Conservation (phyloP, 73 alveolate species). For the Paramecium caudatum region DNA sequence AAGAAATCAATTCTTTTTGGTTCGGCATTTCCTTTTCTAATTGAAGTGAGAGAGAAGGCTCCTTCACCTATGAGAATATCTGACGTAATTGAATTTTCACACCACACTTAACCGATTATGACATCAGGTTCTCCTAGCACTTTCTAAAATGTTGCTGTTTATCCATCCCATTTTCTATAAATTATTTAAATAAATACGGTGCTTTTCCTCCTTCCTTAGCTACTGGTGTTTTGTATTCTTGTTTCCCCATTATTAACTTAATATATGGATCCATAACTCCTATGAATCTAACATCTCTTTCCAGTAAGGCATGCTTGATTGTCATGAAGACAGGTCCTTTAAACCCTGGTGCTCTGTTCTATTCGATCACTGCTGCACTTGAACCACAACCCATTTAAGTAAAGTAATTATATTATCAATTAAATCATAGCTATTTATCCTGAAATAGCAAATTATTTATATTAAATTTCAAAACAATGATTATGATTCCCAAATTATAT, state of each 20-base stretch:
- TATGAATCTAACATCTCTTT: slow-evolving; percentile 61
- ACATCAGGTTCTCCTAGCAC: slow-evolving; percentile 59
- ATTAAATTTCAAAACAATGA: too few relatives aligned
- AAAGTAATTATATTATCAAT: slow-evolving; percentile 24
- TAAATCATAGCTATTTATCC: too few relatives aligned
- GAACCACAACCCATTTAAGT: slow-evolving; percentile 72
- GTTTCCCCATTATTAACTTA: slow-evolving; percentile 32
- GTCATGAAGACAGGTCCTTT: slow-evolving; percentile 61
- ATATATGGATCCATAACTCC: slow-evolving; percentile 69
- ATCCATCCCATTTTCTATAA: slow-evolving; percentile 57
- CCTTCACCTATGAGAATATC: slow-evolving; percentile 66
- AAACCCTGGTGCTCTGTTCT: slow-evolving; percentile 59
- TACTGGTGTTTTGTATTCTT: slow-evolving; percentile 1
- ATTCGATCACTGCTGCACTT: slow-evolving; percentile 36
- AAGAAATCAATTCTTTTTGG: slow-evolving; percentile 58
- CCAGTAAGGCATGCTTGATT: slow-evolving; percentile 47
- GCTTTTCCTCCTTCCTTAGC: slow-evolving; percentile 51
- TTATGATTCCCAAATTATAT: too few relatives aligned
- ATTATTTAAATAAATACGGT: slow-evolving; percentile 37
- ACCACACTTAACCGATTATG: slow-evolving; percentile 48
- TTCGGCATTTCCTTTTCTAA: slow-evolving; percentile 60
- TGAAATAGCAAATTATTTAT: too few relatives aligned
- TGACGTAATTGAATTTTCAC: slow-evolving; percentile 33
- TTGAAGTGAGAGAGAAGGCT: slow-evolving; percentile 60
- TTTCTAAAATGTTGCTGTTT: slow-evolving; percentile 45